Evolutionary conservation across 2,329 filamentous ascomycete species (phyloP), one percentile per base, ranked within the genome.

Genomic region (Xylaria hypoxylon): DNA sequence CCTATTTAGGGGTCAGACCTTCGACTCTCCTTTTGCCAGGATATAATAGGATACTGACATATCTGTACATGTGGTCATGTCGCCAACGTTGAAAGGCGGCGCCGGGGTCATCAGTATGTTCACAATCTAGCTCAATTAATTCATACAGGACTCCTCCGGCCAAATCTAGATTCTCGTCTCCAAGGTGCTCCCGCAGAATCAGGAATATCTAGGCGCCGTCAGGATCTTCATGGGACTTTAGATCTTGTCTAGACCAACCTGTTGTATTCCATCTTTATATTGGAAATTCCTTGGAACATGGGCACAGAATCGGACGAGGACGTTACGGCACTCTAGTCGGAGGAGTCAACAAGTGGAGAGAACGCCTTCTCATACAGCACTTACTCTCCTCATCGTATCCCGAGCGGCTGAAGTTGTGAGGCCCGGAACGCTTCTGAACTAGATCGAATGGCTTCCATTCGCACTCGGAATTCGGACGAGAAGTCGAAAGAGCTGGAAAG

Each of bases 11-110:
- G 10, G 47, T 70, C 51, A 68, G 63, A 51, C 35, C 50, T 17
- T n/a, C 6, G 10, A 47, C 8, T 10, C 5, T 10, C 3, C 3
- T 28, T 10, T 7, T 17, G 3, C 6, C 38, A 3, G 7, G 15
- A 10, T 3, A 19, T 26, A 28, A 26, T 42, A 4, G 24, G 8
- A 8, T 26, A 22, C 74, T 69, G 59, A 81, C 82, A 74, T 83
- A 78, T 77, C 81, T 78, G 24, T 77, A 79, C 71, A 82, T 75
- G 64, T 84, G 82, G 50, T 82, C 78, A 62, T 81, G 71, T 67
- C 80, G 80, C 82, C 82, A 84, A 22, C 82, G 77, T 68, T 83
- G 81, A 65, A 82, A 84, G 24, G 81, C 80, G 17, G 80, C 80
- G 17, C 81, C 80, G 40, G 80, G 78, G 58, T 83, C 82, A 50